phyloP scores from a whole-genome alignment of 2,329 filamentous ascomycete genomes.

The Fusarium liriodendri region DNA sequence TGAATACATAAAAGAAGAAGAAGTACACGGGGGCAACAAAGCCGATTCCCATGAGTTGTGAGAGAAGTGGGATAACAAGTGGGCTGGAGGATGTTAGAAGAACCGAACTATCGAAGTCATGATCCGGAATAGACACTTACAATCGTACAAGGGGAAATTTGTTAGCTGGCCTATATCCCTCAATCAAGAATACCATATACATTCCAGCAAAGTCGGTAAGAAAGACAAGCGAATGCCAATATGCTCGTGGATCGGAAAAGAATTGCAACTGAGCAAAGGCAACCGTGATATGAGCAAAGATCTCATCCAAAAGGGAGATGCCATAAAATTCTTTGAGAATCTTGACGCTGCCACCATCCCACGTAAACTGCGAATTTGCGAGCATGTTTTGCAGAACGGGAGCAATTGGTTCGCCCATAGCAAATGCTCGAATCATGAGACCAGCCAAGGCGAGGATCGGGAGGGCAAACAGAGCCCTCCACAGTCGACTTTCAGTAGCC shows the following conservation, averaged over 20 bases:
- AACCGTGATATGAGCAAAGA: conserved; percentile 29
- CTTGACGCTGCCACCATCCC: conserved; percentile 9
- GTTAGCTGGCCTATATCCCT: conserved; percentile 36
- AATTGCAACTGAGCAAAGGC: conserved; percentile 43
- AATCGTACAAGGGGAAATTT: conserved; percentile 30
- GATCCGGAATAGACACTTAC: conserved; percentile 23
- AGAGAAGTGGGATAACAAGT: conserved; percentile 27
- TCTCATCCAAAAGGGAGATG: conserved; percentile 32
- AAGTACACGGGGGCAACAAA: conserved; percentile 38
- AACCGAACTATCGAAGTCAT: accelerated
- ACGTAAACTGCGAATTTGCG: conserved; percentile 4
- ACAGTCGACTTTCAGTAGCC: conserved; percentile 1
- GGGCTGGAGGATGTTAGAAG: conserved; percentile 28
- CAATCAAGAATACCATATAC: conserved; percentile 42
- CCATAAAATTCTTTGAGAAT: conserved; percentile 37
- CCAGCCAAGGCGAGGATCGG: conserved; percentile 34
- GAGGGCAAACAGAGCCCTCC: conserved; percentile 31
- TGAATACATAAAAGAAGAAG: conserved; percentile 36
- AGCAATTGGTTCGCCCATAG: conserved; percentile 33
- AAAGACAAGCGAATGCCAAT: conserved; percentile 46
- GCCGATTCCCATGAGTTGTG: conserved; percentile 40
- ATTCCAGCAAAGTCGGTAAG: conserved; percentile 43
- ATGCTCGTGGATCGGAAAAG: conserved; percentile 28
- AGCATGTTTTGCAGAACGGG: conserved; percentile 16
- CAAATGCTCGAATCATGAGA: conserved; percentile 36